phyloP scores from a whole-genome alignment of 495 filamentous ascomycete genomes.

The Margaritispora aquatica region DNA sequence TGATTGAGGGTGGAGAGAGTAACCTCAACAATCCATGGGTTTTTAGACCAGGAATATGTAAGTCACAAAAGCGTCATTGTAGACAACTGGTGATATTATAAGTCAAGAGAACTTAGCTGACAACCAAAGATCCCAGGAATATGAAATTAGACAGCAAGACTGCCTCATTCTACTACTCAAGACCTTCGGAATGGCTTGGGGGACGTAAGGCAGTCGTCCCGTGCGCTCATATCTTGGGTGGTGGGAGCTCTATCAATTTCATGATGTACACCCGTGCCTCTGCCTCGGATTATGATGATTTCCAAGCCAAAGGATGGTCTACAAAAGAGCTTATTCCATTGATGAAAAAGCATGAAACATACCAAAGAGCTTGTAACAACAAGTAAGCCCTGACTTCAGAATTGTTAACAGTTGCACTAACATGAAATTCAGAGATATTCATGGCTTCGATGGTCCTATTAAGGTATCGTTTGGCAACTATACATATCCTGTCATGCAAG shows the following conservation, averaged over 20 bases:
- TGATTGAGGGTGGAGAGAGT: constrained; percentile 74
- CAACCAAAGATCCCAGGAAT: constrained; percentile 50
- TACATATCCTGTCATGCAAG: constrained; percentile 64
- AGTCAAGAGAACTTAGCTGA: not conserved
- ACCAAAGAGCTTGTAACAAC: constrained; percentile 71
- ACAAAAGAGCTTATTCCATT: constrained; percentile 73
- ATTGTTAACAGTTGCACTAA: too few relatives aligned
- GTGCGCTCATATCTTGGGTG: constrained; percentile 71
- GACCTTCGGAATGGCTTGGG: constrained; percentile 64
- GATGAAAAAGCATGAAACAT: constrained; percentile 83
- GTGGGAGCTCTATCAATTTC: constrained; percentile 77
- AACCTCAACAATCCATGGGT: constrained; percentile 85
- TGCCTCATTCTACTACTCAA: constrained; percentile 77
- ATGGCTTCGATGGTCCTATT: constrained; percentile 77
- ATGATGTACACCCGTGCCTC: constrained; percentile 88
- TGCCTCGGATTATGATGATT: constrained; percentile 79
- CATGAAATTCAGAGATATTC: constrained; percentile 55
- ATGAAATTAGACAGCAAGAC: constrained; percentile 84
- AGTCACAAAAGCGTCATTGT: too few relatives aligned
- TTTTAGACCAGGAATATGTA: constrained; percentile 66
- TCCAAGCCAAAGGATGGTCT: constrained; percentile 73
- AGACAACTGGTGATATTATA: too few relatives aligned
- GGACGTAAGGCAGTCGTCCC: constrained; percentile 72
- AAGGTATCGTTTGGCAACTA: constrained; percentile 82
- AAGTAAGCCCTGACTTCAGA: constrained; percentile 23